These are phyloP conservation scores for Lycium ferocissimum DNA, from an alignment of 257 asterid species.

Conservation along the genomic window DNA sequence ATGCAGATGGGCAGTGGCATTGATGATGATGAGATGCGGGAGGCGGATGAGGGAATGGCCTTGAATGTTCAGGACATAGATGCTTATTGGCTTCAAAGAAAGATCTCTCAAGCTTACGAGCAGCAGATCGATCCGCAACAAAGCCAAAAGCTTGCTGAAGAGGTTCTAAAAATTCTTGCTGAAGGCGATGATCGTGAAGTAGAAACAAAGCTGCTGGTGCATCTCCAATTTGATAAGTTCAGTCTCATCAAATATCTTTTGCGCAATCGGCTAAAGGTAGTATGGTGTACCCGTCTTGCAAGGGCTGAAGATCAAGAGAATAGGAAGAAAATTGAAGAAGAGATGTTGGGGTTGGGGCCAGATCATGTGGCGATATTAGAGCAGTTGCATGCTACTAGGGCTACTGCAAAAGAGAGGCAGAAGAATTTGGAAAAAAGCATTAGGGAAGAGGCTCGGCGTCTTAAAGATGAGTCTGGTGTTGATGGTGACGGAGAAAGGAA, in stretches of 20 bases:
- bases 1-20: constrained; percentile 57
- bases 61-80: constrained; percentile 59
- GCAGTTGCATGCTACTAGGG: constrained; percentile 56
- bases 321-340: constrained; percentile 46
- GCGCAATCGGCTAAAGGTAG: constrained; percentile 55
- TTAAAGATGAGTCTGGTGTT: constrained; percentile 48
- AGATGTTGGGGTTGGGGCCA: constrained; percentile 47
- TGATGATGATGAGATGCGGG: constrained; percentile 50
- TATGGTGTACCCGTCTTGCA: constrained; percentile 57
- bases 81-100: constrained; percentile 59
- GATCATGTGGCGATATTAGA: constrained; percentile 49
- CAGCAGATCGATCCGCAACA: constrained; percentile 54
- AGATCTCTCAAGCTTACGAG: constrained; percentile 55
- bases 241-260: constrained; percentile 46
- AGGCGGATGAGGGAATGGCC: constrained; percentile 46
- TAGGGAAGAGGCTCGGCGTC: constrained; percentile 48
- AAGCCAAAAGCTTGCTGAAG: constrained; percentile 55
- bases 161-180: constrained; percentile 50
- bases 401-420: constrained; percentile 51
- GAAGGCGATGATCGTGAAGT: constrained; percentile 55
- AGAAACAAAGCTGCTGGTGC: constrained; percentile 49
- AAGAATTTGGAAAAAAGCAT: constrained; percentile 36
- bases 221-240: constrained; percentile 49
- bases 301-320: constrained; percentile 55
- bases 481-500: constrained; percentile 40